Evolutionary conservation across 768 basidiomycete species (phyloP), one percentile per base, ranked within the genome.

Genomic region (Hortiboletus flavorubellus): DNA sequence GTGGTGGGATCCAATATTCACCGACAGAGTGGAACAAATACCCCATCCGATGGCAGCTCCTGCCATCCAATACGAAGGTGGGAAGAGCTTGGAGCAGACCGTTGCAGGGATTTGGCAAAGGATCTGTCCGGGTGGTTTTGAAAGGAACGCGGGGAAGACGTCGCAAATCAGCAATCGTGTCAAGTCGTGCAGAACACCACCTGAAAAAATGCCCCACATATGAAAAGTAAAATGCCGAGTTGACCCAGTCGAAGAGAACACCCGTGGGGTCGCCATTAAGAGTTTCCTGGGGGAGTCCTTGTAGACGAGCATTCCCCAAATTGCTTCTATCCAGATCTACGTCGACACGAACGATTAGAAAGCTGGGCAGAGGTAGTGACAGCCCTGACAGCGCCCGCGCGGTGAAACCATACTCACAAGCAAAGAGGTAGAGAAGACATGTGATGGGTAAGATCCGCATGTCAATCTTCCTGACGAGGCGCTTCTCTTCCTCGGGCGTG

Each of bases 161-260:
- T 30, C 4, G 35, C 23, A 43, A 30, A 21, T 42, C 29, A 51
- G 45, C n/a, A 37, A 18, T 23, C 31, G 9, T 8, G n/a, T 38
- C 41, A 31, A 39, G 12, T 31, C 35, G 33, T 30, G 23, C 7
- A 23, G 43, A 34, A 15, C 46, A 9, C 2, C 38, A 52, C 21
- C 21, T 29, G 16, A 34, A 34, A 43, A 38, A 16, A 49, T 31
- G 15, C 23, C 34, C 23, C 54, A 86, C 88, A 62, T 91, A 91
- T 57, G 90, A 80, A 64, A 91, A 85, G 74, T 85, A 91, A 72
- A 91, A 92, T 6, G 77, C 78, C 2, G 88, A 89, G 60, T 81
- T 87, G 40, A 87, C 72, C 89, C 88, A 91, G 65, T 87, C 83
- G 64, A 82, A 91, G 16, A 83, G 75, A 34, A 74, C 57, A 1